Conservation (phyloP, 1,284 basidiomycete genomes). For the Marasmius fiardii region DNA sequence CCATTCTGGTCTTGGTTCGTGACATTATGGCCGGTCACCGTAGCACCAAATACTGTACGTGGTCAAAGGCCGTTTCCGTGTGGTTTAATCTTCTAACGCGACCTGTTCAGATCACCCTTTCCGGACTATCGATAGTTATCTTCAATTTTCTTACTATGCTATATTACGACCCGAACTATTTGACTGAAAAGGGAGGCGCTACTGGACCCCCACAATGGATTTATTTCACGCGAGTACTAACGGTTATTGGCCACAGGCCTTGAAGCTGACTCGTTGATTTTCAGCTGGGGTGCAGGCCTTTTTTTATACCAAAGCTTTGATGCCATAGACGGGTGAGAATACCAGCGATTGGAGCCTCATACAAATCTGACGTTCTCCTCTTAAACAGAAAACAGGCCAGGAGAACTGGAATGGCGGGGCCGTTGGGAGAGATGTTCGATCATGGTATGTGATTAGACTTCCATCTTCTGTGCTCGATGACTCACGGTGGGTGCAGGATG, state of each 20-base stretch:
- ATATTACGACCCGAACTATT: conserved; percentile 78
- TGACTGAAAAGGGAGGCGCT: conserved; percentile 60
- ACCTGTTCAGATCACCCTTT: conserved; percentile 69
- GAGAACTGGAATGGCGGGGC: conserved; percentile 93
- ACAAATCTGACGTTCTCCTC: conserved; percentile 1
- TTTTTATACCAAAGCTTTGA: conserved; percentile 93
- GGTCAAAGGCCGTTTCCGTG: background rate
- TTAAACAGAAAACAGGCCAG: conserved; percentile 85
- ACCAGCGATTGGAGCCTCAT: background rate
- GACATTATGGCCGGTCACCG: conserved; percentile 79
- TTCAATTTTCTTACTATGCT: conserved; percentile 84
- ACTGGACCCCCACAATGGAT: conserved; percentile 76
- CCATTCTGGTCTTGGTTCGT: conserved; percentile 97
- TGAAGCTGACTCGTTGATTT: background rate
- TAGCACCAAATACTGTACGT: conserved; percentile 91
- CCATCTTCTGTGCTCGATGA: background rate
- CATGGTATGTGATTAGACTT: conserved; percentile 65
- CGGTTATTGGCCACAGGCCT: background rate
- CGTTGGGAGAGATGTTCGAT: conserved; percentile 95
- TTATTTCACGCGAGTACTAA: conserved; percentile 70
- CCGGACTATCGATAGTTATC: conserved; percentile 80
- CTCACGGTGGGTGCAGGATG: conserved; percentile 48
- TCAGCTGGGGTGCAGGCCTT: conserved; percentile 84
- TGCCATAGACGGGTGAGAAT: conserved; percentile 77
- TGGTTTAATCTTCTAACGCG: background rate